Evolutionary conservation across 1,284 basidiomycete genomes (phyloP).

Genomic region (Ceratobasidium sp.): DNA sequence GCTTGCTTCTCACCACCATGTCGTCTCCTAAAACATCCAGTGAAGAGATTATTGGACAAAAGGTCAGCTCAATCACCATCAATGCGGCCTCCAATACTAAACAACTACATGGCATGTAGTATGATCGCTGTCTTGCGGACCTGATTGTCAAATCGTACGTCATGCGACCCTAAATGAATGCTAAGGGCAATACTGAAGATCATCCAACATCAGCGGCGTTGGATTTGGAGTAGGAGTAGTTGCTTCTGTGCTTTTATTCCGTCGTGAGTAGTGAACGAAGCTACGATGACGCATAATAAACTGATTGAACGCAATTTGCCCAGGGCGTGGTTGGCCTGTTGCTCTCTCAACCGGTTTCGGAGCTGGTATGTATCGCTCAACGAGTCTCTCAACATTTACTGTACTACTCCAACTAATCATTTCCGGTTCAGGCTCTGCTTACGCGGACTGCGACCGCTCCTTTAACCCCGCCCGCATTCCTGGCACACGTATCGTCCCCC

Average conservation of each 20-base stretch:
- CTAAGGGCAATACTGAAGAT: constrained; percentile 49
- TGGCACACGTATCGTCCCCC: constrained; percentile 79
- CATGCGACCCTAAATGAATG: constrained; percentile 45
- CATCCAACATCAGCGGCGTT: constrained; percentile 75
- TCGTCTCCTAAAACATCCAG: constrained; percentile 60
- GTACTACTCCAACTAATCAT: constrained; percentile 20
- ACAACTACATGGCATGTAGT: constrained; percentile 56
- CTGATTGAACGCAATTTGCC: constrained; percentile 37
- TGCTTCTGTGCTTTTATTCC: constrained; percentile 93
- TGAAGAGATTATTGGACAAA: constrained; percentile 86
- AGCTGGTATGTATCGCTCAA: constrained; percentile 49
- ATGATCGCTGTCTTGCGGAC: constrained; percentile 88
- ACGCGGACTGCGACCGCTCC: constrained; percentile 94
- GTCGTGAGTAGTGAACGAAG: constrained; percentile 68
- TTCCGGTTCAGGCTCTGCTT: constrained; percentile 68
- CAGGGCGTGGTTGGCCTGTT: constrained; percentile 97
- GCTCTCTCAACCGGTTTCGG: constrained; percentile 92
- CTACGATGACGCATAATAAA: background rate
- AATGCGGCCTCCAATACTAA: background rate
- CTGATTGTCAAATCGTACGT: constrained; percentile 77
- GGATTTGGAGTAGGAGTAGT: constrained; percentile 95
- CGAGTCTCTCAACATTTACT: background rate
- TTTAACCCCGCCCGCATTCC: constrained; percentile 95
- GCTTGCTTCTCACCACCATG: constrained; percentile 19
- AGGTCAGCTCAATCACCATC: constrained; percentile 61